A percentile compares a stretch with the other conserved stretches of the same genome.
Conservation (phyloP, 2,329 filamentous ascomycete species). For the Chaetomiaceae sp. region DNA sequence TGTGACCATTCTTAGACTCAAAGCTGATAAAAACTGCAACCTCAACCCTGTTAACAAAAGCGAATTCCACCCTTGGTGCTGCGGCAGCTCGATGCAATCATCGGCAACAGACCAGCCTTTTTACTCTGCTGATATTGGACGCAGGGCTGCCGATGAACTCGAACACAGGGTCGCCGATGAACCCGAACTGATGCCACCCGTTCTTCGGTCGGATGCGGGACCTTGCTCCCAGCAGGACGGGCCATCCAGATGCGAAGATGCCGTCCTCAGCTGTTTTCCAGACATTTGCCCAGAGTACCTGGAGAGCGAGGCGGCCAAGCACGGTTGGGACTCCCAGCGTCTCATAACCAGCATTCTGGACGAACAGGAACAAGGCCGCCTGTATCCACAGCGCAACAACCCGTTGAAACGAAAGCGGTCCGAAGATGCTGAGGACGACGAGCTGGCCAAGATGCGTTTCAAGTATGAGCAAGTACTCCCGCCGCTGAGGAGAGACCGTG, state of each 20-base stretch:
- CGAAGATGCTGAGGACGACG: slow-evolving; percentile 13
- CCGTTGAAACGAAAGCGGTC: slow-evolving; percentile 37
- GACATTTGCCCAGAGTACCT: slow-evolving; percentile 40
- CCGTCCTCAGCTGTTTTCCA: slow-evolving; percentile 36
- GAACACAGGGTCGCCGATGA: background rate
- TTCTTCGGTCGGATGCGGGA: background rate
- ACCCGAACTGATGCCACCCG: background rate
- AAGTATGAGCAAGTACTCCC: slow-evolving; percentile 2
- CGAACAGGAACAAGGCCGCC: slow-evolving; percentile 31
- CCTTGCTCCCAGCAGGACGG: background rate
- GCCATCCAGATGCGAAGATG: slow-evolving; percentile 25
- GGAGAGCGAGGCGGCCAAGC: slow-evolving; percentile 22
- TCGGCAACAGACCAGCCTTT: too few species aligned
- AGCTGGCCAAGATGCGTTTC: slow-evolving; percentile 9
- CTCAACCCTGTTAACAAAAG: too few species aligned
- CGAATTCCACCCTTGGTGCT: too few species aligned
- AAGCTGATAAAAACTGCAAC: too few species aligned
- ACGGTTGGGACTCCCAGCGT: slow-evolving; percentile 26
- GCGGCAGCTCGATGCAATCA: too few species aligned
- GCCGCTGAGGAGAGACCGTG: background rate
- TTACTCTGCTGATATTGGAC: background rate
- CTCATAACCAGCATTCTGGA: slow-evolving; percentile 37
- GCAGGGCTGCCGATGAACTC: background rate
- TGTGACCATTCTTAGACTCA: too few species aligned
- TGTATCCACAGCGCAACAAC: slow-evolving; percentile 32